These are phyloP conservation scores for Calonectria hongkongensis DNA, from an alignment of 2,329 filamentous ascomycete genomes.

Conservation along the genomic window DNA sequence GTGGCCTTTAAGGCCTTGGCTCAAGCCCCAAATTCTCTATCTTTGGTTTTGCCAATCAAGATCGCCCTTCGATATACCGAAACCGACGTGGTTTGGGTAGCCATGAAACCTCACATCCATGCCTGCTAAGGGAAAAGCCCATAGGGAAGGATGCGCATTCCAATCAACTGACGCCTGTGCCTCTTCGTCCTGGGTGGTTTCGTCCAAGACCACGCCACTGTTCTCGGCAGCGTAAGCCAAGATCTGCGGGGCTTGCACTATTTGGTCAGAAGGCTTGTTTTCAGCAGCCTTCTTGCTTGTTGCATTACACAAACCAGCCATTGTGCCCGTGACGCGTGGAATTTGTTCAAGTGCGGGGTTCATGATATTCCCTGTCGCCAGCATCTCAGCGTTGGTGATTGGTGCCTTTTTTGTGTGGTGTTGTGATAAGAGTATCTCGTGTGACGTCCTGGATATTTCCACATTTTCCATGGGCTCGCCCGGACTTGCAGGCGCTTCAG, in stretches of 20 bases:
- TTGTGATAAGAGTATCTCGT: slow-evolving; percentile 6
- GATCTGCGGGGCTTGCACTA: neutral
- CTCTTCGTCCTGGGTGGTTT: neutral
- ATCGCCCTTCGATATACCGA: neutral
- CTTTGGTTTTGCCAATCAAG: neutral
- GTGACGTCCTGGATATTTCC: neutral
- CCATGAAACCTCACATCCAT: neutral
- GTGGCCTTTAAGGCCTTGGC: neutral
- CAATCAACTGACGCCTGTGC: neutral
- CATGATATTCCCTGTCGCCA: slow-evolving; percentile 5
- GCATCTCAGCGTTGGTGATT: neutral
- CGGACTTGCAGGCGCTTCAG: neutral
- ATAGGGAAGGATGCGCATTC: neutral
- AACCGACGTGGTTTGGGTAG: neutral
- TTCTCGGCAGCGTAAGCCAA: slow-evolving; percentile 20
- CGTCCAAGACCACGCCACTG: slow-evolving; percentile 6
- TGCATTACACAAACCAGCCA: neutral
- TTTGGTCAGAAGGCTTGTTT: slow-evolving; percentile 1
- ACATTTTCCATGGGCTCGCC: neutral
- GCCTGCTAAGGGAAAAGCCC: neutral
- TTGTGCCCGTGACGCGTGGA: neutral
- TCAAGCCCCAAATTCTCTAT: no score
- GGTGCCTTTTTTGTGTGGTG: neutral
- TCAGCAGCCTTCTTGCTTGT: neutral
- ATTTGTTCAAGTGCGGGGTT: slow-evolving; percentile 18